Percentiles rank a stretch among this genome's conserved stretches.
Conservation (phyloP, 1,284 basidiomycete genomes). For the Hymenochaete sp. region DNA sequence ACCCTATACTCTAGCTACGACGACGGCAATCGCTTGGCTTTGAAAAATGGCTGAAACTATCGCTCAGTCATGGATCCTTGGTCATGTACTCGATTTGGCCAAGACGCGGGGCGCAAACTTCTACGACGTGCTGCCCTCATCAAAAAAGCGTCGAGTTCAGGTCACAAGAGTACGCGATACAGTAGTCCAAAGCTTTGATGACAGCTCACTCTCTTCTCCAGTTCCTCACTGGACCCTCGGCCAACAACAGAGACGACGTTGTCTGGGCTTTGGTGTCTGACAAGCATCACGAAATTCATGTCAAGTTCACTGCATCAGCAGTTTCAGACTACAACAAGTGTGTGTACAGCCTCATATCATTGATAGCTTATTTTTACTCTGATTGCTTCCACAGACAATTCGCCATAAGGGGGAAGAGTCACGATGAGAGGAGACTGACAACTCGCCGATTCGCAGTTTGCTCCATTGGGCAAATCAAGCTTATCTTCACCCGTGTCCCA, state of each 20-base stretch:
- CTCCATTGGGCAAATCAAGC: conserved; percentile 7
- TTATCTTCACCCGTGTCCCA: conserved; percentile 14
- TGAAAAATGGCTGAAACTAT: conserved; percentile 16
- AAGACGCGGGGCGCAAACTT: conserved; percentile 9
- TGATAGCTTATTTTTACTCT: not conserved
- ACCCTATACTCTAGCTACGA: too few relatives aligned
- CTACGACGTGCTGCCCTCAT: conserved; percentile 2
- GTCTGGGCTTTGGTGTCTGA: conserved; percentile 17
- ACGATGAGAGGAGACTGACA: conserved; percentile 9
- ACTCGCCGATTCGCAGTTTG: conserved; percentile 7
- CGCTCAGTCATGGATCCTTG: conserved; percentile 11
- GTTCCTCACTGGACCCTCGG: conserved; percentile 15
- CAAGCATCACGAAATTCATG: conserved; percentile 11
- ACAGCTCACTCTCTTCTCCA: not conserved
- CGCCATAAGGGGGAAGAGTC: not conserved
- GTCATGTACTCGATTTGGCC: conserved; percentile 12
- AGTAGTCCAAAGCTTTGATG: not conserved
- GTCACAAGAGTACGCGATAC: conserved; percentile 8
- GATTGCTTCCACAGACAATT: not conserved
- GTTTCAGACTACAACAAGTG: conserved; percentile 13
- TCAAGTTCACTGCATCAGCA: conserved; percentile 10
- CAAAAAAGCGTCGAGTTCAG: conserved; percentile 6
- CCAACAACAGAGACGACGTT: conserved; percentile 10
- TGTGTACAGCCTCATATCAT: not conserved
- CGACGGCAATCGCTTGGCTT: too few relatives aligned